Evolutionary conservation across 257 asterid species (phyloP), one percentile per base, ranked within the genome.

Genomic region (Euphrasia confusa): DNA sequence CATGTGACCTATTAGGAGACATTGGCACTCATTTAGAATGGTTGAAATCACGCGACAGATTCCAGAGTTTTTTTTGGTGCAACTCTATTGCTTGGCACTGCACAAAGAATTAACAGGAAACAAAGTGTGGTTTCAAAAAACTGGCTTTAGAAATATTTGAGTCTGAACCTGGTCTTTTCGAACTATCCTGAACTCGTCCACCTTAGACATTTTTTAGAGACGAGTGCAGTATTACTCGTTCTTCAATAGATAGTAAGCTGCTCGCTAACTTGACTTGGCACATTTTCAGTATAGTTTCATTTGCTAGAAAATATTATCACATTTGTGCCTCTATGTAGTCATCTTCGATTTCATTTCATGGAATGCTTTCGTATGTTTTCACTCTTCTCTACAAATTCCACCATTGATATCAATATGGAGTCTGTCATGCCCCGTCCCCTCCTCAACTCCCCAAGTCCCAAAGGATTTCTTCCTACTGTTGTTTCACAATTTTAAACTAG

Each of bases 91-190:
- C 60, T 61, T 17, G 17, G 61, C 24, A 3, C 11, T 15, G 66
- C 33, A 18, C 57, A 67, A 56, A 67, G 54, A 72, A 58, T 49
- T 15, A 39, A 37, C 15, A 55, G 70, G 53, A 47, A 61, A 49
- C 32, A 35, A 33, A 59, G 52, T 14, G 60, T 30, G 61, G 56
- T 61, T 72, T 30, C 30, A 30, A 54, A 54, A 66, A 17, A 64
- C 64, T 32, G 40, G 8, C 37, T 11, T 39, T 4, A 44, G 13
- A 4, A 26, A 18, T 24, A 57, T 55, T 45, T 3, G 33, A 42
- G 42, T 9, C 47, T 40, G 17, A 42, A 49, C 37, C 58, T 49
- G 28, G 17, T 63, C 33, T 32, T 49, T 26, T 14, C 5, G 32
- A 63, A 61, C 42, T 15, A 54, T 54, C 44, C 44, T 4, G 13